phyloP scores from a whole-genome alignment of 352 stramenopile genomes.

The Pythium dissimile region DNA sequence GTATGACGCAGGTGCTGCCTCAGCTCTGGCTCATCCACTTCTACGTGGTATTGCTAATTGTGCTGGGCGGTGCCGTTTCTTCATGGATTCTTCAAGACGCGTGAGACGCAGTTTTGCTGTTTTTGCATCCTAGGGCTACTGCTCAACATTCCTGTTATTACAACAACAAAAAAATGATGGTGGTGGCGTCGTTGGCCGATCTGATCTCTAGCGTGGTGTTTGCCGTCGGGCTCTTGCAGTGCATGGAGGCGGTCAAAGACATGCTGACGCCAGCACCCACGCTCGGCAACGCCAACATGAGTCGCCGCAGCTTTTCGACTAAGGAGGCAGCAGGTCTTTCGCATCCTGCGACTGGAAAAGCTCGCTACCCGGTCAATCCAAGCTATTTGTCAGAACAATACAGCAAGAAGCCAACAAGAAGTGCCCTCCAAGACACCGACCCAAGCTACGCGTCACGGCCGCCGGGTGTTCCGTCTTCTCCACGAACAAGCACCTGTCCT shows the following conservation, averaged over 20 bases:
- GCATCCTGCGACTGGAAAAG: too few species aligned
- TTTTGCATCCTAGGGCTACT: conserved; percentile 11
- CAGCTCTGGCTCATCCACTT: conserved; percentile 14
- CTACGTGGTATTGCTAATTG: not conserved
- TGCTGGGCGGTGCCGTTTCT: conserved; percentile 3
- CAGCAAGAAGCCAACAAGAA: not conserved
- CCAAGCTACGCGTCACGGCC: too few species aligned
- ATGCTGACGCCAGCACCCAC: not conserved
- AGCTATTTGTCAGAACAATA: too few species aligned
- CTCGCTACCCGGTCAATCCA: too few species aligned
- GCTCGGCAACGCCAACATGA: not conserved
- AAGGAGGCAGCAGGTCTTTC: too few species aligned
- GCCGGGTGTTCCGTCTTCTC: too few species aligned
- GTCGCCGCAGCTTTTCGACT: too few species aligned
- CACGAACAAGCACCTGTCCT: not conserved
- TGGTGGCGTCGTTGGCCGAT: conserved; percentile 7
- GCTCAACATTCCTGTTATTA: too few species aligned
- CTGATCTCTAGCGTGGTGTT: conserved; percentile 9
- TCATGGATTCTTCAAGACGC: not conserved
- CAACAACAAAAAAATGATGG: conserved; percentile 14
- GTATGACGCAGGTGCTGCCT: not conserved
- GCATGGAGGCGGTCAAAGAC: conserved; percentile 13
- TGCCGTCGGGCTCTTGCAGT: conserved; percentile 5
- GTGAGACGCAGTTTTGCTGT: conserved; percentile 1
- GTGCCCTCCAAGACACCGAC: not conserved